These are phyloP conservation scores for Apiotrichum domesticum DNA, from an alignment of 1,284 basidiomycete species.

Conservation along the genomic window DNA sequence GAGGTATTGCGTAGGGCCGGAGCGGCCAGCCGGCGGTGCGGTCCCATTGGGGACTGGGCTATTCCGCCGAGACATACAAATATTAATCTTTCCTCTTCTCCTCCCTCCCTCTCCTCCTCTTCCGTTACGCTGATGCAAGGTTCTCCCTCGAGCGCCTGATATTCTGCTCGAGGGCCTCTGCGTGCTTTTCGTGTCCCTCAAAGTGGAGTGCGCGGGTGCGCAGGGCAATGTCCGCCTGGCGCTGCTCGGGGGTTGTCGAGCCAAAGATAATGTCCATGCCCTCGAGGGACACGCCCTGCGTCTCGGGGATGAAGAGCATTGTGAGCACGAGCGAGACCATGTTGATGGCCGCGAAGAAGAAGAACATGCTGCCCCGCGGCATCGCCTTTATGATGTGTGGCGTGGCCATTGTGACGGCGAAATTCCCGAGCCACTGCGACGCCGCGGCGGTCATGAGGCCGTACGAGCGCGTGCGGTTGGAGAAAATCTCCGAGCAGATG, in stretches of 20 bases:
- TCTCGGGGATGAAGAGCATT: conserved; percentile 58
- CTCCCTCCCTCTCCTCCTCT: too few species aligned
- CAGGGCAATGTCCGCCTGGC: conserved; percentile 53
- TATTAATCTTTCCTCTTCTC: too few species aligned
- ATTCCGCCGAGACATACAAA: too few species aligned
- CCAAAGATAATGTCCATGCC: conserved; percentile 71
- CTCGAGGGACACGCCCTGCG: conserved; percentile 60
- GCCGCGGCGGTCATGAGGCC: conserved; percentile 64
- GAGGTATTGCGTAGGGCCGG: too few species aligned
- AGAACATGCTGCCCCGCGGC: conserved; percentile 41
- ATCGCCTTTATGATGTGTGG: conserved; percentile 56
- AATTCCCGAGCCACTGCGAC: conserved; percentile 73
- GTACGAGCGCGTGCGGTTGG: conserved; percentile 69
- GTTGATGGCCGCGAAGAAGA: conserved; percentile 45
- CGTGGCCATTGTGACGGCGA: conserved; percentile 65
- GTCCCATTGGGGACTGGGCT: too few species aligned
- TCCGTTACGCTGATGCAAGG: too few species aligned
- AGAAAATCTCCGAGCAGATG: conserved; percentile 66
- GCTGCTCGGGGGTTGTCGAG: conserved; percentile 55
- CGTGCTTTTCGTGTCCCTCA: too few species aligned
- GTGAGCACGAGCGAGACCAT: conserved; percentile 36
- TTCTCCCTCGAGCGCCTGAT: too few species aligned
- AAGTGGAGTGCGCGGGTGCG: conserved; percentile 5
- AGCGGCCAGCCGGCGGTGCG: too few species aligned
- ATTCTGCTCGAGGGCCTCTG: too few species aligned